These are phyloP conservation scores for Vigna trinervia DNA, from an alignment of 306 rosid genomes.

Conservation along the genomic window DNA sequence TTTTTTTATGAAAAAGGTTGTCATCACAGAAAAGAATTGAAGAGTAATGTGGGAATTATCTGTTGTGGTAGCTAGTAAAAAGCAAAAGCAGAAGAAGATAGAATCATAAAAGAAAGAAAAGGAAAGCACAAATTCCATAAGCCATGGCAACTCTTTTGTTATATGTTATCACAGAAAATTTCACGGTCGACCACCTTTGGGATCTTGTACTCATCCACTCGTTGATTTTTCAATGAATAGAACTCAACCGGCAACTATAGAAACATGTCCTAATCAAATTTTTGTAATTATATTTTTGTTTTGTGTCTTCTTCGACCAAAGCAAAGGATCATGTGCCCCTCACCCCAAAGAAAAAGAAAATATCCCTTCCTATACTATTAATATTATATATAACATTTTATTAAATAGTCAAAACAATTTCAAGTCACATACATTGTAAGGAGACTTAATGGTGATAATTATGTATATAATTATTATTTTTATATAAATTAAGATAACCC, in stretches of 20 bases:
- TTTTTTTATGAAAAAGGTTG: background rate
- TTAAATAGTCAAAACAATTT: no score
- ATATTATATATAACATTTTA: no score
- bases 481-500: no score
- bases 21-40: background rate
- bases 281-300: background rate
- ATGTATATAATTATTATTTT: no score
- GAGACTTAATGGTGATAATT: no score
- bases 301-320: background rate
- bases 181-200: no score
- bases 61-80: background rate
- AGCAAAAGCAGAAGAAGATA: constrained; percentile 4
- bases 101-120: background rate
- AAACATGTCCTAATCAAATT: constrained; percentile 37
- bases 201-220: background rate
- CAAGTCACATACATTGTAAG: no score
- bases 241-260: background rate
- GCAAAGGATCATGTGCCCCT: no score
- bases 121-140: background rate
- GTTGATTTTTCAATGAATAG: no score
- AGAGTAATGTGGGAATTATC: background rate
- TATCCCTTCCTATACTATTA: no score
- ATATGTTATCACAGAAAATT: background rate
- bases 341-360: no score
- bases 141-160: background rate